Conservation (phyloP, 257 asterid species). For the Agastache rugosa region DNA sequence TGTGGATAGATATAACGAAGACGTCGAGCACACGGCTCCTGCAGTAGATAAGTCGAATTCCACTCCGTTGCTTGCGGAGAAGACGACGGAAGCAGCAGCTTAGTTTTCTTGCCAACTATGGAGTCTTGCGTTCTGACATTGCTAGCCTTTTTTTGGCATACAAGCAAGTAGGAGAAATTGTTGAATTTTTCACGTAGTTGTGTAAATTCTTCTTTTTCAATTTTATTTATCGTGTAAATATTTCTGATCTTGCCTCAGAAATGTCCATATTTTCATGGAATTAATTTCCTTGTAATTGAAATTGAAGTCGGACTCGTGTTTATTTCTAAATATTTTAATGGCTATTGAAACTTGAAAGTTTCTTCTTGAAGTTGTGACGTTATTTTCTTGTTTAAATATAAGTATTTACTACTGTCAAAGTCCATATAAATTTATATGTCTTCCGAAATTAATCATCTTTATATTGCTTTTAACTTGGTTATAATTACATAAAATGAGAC, state of each 20-base stretch:
- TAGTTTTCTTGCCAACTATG: conserved; percentile 20
- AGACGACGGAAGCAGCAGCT: conserved; percentile 39
- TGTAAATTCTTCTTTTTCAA: conserved; percentile 35
- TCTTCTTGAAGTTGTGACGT: neutral
- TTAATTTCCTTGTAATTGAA: neutral
- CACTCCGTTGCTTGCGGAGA: conserved; percentile 72
- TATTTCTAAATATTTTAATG: neutral
- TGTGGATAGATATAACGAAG: conserved; percentile 81
- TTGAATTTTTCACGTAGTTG: conserved; percentile 5
- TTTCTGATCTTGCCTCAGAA: neutral
- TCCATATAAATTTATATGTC: too few relatives aligned
- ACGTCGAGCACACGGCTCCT: conserved; percentile 45
- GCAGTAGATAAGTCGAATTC: conserved; percentile 49
- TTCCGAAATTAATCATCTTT: too few relatives aligned
- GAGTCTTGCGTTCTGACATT: neutral
- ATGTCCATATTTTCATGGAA: conserved; percentile 16
- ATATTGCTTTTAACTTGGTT: too few relatives aligned
- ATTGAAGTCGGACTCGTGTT: neutral
- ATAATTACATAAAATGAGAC: too few relatives aligned
- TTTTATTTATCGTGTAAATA: conserved; percentile 35
- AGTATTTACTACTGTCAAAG: too few relatives aligned
- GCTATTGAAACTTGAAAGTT: neutral
- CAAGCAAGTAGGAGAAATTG: neutral
- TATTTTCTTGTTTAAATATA: too few relatives aligned
- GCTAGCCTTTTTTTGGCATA: conserved; percentile 5